Conservation (phyloP, 768 basidiomycete genomes). For the Phylloporus sp. region DNA sequence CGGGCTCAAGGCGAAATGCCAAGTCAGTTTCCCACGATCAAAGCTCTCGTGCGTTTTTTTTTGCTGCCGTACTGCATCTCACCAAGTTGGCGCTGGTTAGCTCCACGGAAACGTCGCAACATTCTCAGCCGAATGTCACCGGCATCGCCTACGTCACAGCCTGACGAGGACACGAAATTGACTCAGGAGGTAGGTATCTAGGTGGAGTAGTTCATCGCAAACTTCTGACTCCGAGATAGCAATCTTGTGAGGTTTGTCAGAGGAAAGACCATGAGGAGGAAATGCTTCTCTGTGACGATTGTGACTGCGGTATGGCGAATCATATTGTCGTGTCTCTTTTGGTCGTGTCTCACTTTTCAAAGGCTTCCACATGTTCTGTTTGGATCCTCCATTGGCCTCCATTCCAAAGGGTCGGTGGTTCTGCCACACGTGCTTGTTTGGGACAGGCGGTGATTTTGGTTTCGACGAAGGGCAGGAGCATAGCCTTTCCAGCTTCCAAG, state of each 20-base stretch:
- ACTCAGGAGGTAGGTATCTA: conserved; percentile 48
- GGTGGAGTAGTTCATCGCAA: conserved; percentile 13
- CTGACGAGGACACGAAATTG: conserved; percentile 37
- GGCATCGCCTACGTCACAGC: conserved; percentile 20
- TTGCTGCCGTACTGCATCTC: conserved; percentile 2
- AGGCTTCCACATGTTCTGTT: conserved; percentile 98
- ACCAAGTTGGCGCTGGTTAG: conserved; percentile 21
- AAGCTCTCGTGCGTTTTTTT: conserved; percentile 31
- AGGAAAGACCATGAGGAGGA: conserved; percentile 83
- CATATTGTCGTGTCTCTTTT: conserved; percentile 8
- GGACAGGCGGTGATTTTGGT: conserved; percentile 92
- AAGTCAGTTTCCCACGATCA: conserved; percentile 52
- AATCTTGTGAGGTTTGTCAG: conserved; percentile 91
- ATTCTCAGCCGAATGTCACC: conserved; percentile 20
- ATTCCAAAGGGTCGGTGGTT: conserved; percentile 97
- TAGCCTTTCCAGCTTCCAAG: conserved; percentile 84
- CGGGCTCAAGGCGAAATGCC: conserved; percentile 47
- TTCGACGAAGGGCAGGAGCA: conserved; percentile 99
- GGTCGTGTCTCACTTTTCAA: conserved; percentile 15
- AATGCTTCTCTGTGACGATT: conserved; percentile 89
- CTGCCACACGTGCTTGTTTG: conserved; percentile 86
- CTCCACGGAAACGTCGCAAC: conserved; percentile 31
- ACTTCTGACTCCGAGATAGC: conserved; percentile 39
- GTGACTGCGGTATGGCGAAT: conserved; percentile 60
- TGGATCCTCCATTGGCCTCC: conserved; percentile 79